Evolutionary conservation across 192 early-diverging fungal genomes (phyloP).

Genomic region (Entomortierella chlamydospora): DNA sequence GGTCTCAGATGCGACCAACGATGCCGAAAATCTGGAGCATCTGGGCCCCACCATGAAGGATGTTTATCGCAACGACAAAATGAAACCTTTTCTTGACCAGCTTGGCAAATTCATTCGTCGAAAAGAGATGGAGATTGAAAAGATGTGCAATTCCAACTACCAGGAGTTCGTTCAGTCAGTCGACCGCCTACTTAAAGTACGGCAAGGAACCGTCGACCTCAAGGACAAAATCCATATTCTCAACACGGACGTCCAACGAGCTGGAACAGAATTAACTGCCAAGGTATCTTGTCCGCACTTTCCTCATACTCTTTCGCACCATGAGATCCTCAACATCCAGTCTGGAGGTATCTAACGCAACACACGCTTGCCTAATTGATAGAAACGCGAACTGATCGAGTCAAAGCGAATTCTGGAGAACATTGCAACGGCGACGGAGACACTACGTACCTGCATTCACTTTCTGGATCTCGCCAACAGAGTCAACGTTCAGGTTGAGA

Average conservation of each 20-base stretch:
- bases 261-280: slow-evolving; percentile 82
- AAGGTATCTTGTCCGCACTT: slow-evolving; percentile 66
- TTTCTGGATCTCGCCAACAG: slow-evolving; percentile 90
- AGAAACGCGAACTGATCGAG: slow-evolving; percentile 87
- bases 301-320: background rate
- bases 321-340: no score
- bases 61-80: slow-evolving; percentile 86
- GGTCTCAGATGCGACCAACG: slow-evolving; percentile 59
- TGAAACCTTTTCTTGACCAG: slow-evolving; percentile 89
- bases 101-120: slow-evolving; percentile 82
- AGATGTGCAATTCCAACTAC: slow-evolving; percentile 96
- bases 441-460: slow-evolving; percentile 82
- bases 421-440: slow-evolving; percentile 86
- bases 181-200: slow-evolving; percentile 95
- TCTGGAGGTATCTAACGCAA: no score
- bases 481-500: slow-evolving; percentile 82
- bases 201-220: slow-evolving; percentile 85
- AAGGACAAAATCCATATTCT: slow-evolving; percentile 88
- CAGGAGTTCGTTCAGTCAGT: slow-evolving; percentile 96
- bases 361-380: no score
- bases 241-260: slow-evolving; percentile 85
- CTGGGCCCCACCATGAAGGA: slow-evolving; percentile 90
- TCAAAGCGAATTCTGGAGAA: slow-evolving; percentile 85
- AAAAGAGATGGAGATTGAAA: slow-evolving; percentile 97
- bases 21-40: slow-evolving; percentile 82